Base-by-base conservation (phyloP, 345 rosid genomes). In the Eucalyptus grandis region DNA sequence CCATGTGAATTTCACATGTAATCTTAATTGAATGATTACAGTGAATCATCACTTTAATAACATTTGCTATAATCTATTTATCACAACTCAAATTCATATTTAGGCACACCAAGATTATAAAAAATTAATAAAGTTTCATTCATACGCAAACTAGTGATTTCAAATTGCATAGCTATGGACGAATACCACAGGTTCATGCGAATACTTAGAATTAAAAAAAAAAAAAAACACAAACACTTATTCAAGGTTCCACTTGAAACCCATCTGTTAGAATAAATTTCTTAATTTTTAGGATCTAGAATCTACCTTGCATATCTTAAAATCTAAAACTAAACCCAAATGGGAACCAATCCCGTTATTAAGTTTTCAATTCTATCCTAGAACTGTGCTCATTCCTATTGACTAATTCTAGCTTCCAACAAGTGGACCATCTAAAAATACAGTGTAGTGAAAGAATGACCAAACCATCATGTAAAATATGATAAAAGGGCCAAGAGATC, bases 81-180 rank as follows among this genome's bases (percentile, higher is more conserved):
- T 53, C 26, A 21, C 58, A 53, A 53, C 58, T 53, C 26, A 53
- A 56, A 56, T 24, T 54, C 60, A 54, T 22, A 56, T 56, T 56
- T 56, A 22, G 14, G 10, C 30, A 10, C 13, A 24, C 1, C 0
- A 0, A 56, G 12, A 56, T 56, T 56, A 56, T 56, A 10, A 56
- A 22, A 56, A 22, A 2, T 56, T 9, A 22, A 56, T 24, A 56
- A 56, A 56, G 13, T 24, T 0, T 56, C 6, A 24, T 9, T 56
- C 1, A 56, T 24, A 53, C 1, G 0, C 0, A 19, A 0, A 24
- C 13, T 2, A 0, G 3, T 56, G 30, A 22, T 24, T 56, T 56
- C 62, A 56, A 24, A 10, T 56, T 56, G 14, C 14, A 2, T 26
- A 56, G 11, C 5, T 53, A 53, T 53, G 26, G 58, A 21, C 0